Evolutionary conservation across 23 red algal species (phyloP), one percentile per base, ranked within the genome.

Genomic region (Gracilariopsis chorda): DNA sequence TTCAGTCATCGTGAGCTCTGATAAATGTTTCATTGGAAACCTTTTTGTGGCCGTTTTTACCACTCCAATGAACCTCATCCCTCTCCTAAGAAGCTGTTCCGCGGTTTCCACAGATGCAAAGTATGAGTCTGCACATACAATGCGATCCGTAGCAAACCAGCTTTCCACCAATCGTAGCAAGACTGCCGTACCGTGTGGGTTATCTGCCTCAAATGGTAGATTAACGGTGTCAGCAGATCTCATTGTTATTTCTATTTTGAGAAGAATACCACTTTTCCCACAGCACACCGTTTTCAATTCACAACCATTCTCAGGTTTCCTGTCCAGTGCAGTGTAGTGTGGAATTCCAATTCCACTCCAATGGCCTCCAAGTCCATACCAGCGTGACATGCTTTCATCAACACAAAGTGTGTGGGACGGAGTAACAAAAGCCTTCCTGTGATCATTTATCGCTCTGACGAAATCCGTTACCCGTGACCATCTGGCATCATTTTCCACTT

Each of bases 91-190:
- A 7, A 59, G 19, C 6, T 7, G n/a, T 59, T 59, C 7, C 7
- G 55, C 55, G 21, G 16, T 59, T 3, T 53, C 48, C 51, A 87
- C 83, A 40, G 45, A 73, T 30, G 62, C 83, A 32, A 87, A 86
- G 49, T 86, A 74, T 25, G 83, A 87, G 51, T 87, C 61, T 41
- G 83, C 62, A 36, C 83, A 87, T 1, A 87, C 83, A 27, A 87
- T 19, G 19, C 83, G 5, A 42, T 40, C 36, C 1, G 63, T 74
- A 2, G 3, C 45, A 69, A 58, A 44, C 83, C 83, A 87, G n/a
- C 34, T 8, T 27, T 56, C 63, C 2, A 86, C 82, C 7, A 86
- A 59, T 58, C 45, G 5, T 28, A 44, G 37, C 5, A 73, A 20
- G 4, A 87, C 83, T 16, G 4, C 29, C n/a, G 83, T 74, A 28